Percentiles rank a stretch among this genome's conserved stretches.
Conservation (phyloP, 441 rosid species). For the Heliophila coronopifolia region DNA sequence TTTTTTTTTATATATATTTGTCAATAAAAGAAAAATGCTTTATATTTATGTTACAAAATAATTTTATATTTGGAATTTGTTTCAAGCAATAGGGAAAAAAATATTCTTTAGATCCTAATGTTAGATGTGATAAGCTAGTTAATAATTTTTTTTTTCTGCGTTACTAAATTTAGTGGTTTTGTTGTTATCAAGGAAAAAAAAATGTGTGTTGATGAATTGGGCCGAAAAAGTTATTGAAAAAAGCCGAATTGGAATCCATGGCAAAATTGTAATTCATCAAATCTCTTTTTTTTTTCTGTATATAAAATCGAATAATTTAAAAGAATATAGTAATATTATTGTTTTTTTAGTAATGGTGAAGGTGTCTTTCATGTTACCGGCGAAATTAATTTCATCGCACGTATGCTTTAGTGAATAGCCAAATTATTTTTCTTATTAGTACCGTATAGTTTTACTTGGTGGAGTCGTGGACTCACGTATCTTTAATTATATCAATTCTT, state of each 20-base stretch:
- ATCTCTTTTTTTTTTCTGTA: too few relatives aligned
- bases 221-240: too few relatives aligned
- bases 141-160: neutral
- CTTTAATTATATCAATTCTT: too few relatives aligned
- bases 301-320: too few relatives aligned
- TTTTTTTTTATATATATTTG: too few relatives aligned
- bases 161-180: neutral
- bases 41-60: neutral
- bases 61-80: neutral
- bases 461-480: conserved; percentile 32
- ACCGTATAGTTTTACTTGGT: too few relatives aligned
- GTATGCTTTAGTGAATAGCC: neutral
- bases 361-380: conserved; percentile 7
- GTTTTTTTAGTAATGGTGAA: conserved; percentile 10
- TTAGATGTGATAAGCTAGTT: neutral
- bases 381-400: neutral
- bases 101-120: neutral
- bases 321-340: too few relatives aligned
- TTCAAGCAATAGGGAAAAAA: neutral
- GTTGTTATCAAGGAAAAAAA: neutral
- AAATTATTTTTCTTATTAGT: neutral
- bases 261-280: neutral
- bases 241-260: too few relatives aligned
- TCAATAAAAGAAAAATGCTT: too few relatives aligned
- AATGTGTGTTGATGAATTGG: neutral